Base-by-base conservation (phyloP, 2,329 filamentous ascomycete genomes). In the Cercospora nicotianae region DNA sequence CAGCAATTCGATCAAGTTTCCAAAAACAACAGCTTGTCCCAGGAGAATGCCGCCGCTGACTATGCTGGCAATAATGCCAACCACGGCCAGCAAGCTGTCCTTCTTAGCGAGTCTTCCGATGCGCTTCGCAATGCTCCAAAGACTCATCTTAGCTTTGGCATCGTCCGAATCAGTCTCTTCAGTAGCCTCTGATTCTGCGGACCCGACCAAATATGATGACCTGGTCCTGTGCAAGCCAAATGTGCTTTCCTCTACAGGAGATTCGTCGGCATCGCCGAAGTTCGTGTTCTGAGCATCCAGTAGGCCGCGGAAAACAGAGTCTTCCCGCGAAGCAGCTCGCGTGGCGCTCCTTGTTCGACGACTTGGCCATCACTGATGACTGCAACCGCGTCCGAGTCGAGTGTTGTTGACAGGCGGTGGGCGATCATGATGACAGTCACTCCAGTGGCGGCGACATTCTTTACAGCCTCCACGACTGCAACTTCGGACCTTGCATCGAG, bases 371-470 rank as follows among this genome's bases (percentile, higher is more conserved):
- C 86, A 13, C 89, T 89, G 64, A 94, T 86, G 1, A 94, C 90
- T 71, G 91, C 92, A 39, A 94, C 93, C n/a, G 89, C 82, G 76
- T 94, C 89, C 0, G 92, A 90, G 71, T 93, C 90, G 76, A 91
- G 90, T 13, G 94, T 89, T 2, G 90, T 94, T 0, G 90, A 90
- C 39, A 94, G 82, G 13, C 91, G 84, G 77, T 94, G 92, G 0
- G 92, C 91, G 18, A 95, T 90, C 26, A 91, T 79, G 61, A 79
- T 89, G 1, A 95, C 83, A 68, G 91, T 91, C 0, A 91, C 86
- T 61, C 81, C 80, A 13, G 75, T 74, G 30, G 76, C 75, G 1
- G 80, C 79, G n/a, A 80, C 80, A 13, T 74, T 76, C 30, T 79
- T 79, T 13, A 83, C 80, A 1, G 81, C 81, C 53, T 77, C 75